Evolutionary conservation across 2,329 filamentous ascomycete genomes (phyloP).

Genomic region (Epichloe gansuensis): DNA sequence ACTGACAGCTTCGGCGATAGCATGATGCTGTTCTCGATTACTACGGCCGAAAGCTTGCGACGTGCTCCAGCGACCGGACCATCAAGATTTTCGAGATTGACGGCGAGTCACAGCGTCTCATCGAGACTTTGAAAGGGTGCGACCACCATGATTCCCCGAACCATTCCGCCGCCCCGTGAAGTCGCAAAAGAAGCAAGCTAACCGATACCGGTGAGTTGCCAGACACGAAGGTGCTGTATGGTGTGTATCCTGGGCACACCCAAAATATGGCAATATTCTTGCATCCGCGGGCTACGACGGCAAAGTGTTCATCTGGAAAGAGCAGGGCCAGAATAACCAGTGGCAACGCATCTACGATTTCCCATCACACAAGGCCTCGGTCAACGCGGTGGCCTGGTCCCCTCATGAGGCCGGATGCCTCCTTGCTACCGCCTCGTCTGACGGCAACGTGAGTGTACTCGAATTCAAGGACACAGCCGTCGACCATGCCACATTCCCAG

Average conservation of each 20-base stretch:
- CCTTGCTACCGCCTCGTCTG: slow-evolving; percentile 84
- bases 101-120: slow-evolving; percentile 75
- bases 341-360: slow-evolving; percentile 91
- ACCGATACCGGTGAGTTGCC: slow-evolving; percentile 4
- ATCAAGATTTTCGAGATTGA: slow-evolving; percentile 99
- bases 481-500: slow-evolving; percentile 78
- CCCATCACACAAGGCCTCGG: slow-evolving; percentile 83
- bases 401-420: slow-evolving; percentile 92
- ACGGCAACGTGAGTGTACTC: slow-evolving; percentile 85
- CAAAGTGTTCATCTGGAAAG: slow-evolving; percentile 97
- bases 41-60: slow-evolving; percentile 90
- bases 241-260: slow-evolving; percentile 96
- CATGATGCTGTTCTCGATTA: slow-evolving; percentile 98
- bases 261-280: slow-evolving; percentile 96
- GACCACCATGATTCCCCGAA: slow-evolving; percentile 17
- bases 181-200: slow-evolving; percentile 5
- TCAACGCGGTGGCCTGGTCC: slow-evolving; percentile 96
- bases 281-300: slow-evolving; percentile 93
- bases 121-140: slow-evolving; percentile 88
- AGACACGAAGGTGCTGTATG: slow-evolving; percentile 96
- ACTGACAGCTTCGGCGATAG: slow-evolving; percentile 29
- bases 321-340: slow-evolving; percentile 49
- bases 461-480: slow-evolving; percentile 96
- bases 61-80: slow-evolving; percentile 94
- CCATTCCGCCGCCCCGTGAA: no score